These are phyloP conservation scores for Exophiala lecanii-corni DNA, from an alignment of 2,329 filamentous ascomycete species.

Conservation along the genomic window DNA sequence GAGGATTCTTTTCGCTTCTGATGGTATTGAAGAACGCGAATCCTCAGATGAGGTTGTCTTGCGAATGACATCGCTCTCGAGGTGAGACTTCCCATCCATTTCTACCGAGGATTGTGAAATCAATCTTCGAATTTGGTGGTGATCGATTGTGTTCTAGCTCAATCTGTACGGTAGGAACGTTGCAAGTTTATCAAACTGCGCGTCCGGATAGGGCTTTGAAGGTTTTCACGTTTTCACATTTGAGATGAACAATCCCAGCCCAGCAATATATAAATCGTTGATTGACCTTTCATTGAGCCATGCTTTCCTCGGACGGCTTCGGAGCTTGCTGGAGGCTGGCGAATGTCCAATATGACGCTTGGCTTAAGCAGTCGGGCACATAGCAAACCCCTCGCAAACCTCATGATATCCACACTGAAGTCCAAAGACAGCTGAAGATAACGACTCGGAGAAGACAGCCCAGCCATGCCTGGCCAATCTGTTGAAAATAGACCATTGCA, in stretches of 20 bases:
- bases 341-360: not conserved
- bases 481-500: not conserved
- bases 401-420: not conserved
- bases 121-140: not conserved
- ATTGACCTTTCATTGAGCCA: not conserved
- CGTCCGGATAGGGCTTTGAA: not conserved
- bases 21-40: conserved; percentile 2
- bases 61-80: conserved; percentile 1
- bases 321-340: not conserved
- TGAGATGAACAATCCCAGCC: conserved; percentile 1
- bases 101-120: not conserved
- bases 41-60: conserved; percentile 1
- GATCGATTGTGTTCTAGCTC: not conserved
- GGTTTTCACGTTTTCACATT: conserved; percentile 1
- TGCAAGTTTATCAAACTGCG: not conserved
- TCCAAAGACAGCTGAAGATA: not conserved
- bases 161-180: not conserved
- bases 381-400: not conserved
- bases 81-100: conserved; percentile 2
- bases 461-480: not conserved
- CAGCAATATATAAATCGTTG: not conserved
- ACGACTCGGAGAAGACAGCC: not conserved
- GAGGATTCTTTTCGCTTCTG: conserved; percentile 2
- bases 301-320: not conserved
- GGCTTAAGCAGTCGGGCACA: not conserved